Evolutionary conservation across 768 basidiomycete species (phyloP).

Genomic region (Suillus subluteus): DNA sequence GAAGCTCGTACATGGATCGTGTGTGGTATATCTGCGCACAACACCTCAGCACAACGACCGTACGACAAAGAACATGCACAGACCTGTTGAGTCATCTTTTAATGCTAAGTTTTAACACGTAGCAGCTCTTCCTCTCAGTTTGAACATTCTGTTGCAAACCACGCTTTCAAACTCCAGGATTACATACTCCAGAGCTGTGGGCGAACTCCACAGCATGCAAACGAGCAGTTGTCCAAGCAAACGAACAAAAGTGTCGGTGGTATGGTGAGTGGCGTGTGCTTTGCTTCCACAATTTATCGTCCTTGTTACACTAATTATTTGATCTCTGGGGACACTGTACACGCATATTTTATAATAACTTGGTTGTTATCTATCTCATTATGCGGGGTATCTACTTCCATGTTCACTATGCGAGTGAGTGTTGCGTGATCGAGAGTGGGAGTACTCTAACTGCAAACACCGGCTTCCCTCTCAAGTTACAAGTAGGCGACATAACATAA

Average conservation of each 20-base stretch:
- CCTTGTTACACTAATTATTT: background rate
- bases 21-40: constrained; percentile 19
- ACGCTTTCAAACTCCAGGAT: background rate
- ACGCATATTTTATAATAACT: background rate
- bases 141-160: background rate
- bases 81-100: no score
- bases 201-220: background rate
- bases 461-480: no score
- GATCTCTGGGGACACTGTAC: background rate
- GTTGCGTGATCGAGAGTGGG: no score
- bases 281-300: background rate
- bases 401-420: no score
- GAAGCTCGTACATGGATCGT: constrained; percentile 20
- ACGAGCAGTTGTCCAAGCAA: background rate
- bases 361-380: background rate
- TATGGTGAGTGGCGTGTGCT: background rate
- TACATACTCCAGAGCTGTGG: background rate
- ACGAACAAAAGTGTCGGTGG: background rate
- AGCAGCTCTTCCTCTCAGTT: no score
- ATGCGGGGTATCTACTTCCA: no score
- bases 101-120: no score
- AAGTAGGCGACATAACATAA: no score
- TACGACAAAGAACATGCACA: background rate
- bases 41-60: background rate
- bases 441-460: background rate